Evolutionary conservation across 169 alveolate species (phyloP).

Genomic region (Babesia bovis): DNA sequence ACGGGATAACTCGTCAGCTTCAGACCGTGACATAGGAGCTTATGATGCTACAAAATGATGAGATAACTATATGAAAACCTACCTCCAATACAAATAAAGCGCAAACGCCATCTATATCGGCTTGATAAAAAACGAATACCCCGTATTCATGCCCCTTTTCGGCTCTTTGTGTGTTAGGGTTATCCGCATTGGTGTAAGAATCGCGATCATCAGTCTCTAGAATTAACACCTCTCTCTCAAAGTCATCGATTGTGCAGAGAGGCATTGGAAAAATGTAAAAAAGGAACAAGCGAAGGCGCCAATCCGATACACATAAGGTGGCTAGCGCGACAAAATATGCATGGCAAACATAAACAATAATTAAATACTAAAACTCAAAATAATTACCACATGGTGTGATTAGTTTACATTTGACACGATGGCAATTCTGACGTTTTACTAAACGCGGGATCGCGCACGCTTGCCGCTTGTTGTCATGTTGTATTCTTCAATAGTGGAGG

Average conservation of each 20-base stretch:
- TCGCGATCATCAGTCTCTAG: slow-evolving; percentile 4
- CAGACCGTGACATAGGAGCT: slow-evolving; percentile 50
- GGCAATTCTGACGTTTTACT: neutral
- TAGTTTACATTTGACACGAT: neutral
- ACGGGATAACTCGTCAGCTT: slow-evolving; percentile 58
- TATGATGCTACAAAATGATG: slow-evolving; percentile 49
- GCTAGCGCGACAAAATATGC: neutral
- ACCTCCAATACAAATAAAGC: slow-evolving; percentile 67
- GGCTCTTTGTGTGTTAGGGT: neutral
- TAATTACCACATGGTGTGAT: neutral
- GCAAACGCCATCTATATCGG: slow-evolving; percentile 64
- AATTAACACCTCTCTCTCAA: slow-evolving; percentile 44
- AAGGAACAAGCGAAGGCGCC: slow-evolving; percentile 1
- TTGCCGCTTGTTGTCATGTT: slow-evolving; percentile 7
- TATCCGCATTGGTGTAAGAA: slow-evolving; percentile 1
- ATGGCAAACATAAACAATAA: neutral
- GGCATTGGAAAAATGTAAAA: slow-evolving; percentile 42
- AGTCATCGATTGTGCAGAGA: slow-evolving; percentile 59
- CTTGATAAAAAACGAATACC: slow-evolving; percentile 57
- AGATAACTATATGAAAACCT: neutral
- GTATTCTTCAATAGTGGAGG: slow-evolving; percentile 12
- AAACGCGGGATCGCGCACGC: slow-evolving; percentile 39
- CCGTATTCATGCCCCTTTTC: slow-evolving; percentile 18
- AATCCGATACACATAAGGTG: neutral
- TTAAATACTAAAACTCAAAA: neutral